Base-by-base conservation (phyloP, 768 basidiomycete genomes). In the Leccinellum rugosiceps region DNA sequence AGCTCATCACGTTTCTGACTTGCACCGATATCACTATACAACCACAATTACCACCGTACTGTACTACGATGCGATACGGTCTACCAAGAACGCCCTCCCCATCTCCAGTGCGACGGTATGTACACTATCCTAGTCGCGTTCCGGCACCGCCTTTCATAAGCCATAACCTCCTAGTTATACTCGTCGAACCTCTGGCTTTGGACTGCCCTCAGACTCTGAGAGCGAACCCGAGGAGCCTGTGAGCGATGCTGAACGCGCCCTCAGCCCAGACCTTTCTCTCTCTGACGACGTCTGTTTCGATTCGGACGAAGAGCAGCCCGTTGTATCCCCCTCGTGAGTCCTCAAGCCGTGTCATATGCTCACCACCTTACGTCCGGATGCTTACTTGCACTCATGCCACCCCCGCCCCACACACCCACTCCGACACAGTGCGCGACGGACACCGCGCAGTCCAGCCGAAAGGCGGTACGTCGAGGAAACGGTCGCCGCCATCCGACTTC, bases 171-270 rank as follows among this genome's bases (percentile, higher is more conserved):
- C 28, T 32, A 67, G 69, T 43, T 47, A 38, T 3, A 25, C 45
- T 13, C 71, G 79, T n/a, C 70, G 76, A 34, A 71, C 75, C 4
- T 83, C 82, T 14, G 81, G 81, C 6, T 86, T 83, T 63, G 83
- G 83, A 15, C 67, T 84, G 5, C 77, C 78, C 30, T 78, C 80
- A 6, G 81, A 83, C 56, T 84, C 82, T 9, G 70, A 75, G 25
- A 72, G 65, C 50, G 68, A 70, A 19, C 44, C 53, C n/a, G 72
- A 68, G 3, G 63, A 68, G 13, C 66, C 70, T 15, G 65, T 73
- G 43, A 75, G 75, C 45, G 79, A 79, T 43, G 74, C 70, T 1
- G 77, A 77, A 6, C 51, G 61, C 66, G n/a, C 61, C 25, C 62
- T 63, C 7, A 63, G 58, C 11, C 67, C 72, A 0, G 71, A 69